Evolutionary conservation across 768 basidiomycete genomes (phyloP).

Genomic region (Lactifluus hygrophoroides): DNA sequence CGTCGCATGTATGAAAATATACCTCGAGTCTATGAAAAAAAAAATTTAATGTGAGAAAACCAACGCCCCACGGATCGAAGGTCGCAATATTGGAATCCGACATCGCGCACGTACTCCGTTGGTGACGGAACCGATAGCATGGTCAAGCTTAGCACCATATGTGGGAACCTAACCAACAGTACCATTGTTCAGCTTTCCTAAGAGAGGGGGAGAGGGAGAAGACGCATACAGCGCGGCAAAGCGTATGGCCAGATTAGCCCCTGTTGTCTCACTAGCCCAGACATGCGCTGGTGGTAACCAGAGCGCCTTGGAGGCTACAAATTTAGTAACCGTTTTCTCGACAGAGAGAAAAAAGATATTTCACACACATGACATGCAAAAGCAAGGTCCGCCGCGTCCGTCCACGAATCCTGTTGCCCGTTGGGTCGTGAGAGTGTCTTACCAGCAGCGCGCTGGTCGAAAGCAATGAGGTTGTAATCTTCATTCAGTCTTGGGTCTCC

Average conservation of each 20-base stretch:
- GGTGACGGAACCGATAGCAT: slow-evolving; percentile 17
- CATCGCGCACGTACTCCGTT: slow-evolving; percentile 13
- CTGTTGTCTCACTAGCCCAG: slow-evolving; percentile 25
- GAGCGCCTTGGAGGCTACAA: slow-evolving; percentile 11
- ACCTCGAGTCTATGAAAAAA: not conserved
- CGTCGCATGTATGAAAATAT: slow-evolving; percentile 23
- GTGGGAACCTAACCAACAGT: slow-evolving; percentile 13
- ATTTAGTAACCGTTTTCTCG: not conserved
- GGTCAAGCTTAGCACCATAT: slow-evolving; percentile 17
- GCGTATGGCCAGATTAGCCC: slow-evolving; percentile 22
- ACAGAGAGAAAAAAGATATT: not conserved
- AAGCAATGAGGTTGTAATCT: slow-evolving; percentile 25
- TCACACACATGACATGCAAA: slow-evolving; percentile 19
- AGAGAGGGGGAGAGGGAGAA: too few species aligned
- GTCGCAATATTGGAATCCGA: not conserved
- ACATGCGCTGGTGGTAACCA: slow-evolving; percentile 24
- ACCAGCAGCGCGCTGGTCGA: slow-evolving; percentile 24
- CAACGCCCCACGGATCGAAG: too few species aligned
- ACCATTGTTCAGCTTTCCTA: not conserved
- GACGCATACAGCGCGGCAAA: slow-evolving; percentile 20
- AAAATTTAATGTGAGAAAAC: not conserved
- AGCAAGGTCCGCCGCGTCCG: slow-evolving; percentile 26
- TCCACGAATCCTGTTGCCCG: slow-evolving; percentile 24
- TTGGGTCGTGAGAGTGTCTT: slow-evolving; percentile 17
- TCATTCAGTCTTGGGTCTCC: slow-evolving; percentile 23